phyloP scores from a whole-genome alignment of 768 basidiomycete species.

The Tulasnella sp. region DNA sequence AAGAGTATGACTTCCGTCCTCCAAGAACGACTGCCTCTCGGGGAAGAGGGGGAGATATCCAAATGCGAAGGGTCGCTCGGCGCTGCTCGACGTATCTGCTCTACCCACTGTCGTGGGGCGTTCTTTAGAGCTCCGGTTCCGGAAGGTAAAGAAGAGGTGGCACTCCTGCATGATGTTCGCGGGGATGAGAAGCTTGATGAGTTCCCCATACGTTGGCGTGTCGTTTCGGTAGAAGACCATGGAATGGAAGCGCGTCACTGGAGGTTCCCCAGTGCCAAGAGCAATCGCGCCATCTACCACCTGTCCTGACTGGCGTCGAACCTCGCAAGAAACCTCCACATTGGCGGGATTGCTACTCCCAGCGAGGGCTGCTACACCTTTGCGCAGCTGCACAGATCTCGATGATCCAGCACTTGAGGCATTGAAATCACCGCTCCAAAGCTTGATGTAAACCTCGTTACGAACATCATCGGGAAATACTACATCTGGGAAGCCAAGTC shows the following conservation, averaged over 20 bases:
- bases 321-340: conserved; percentile 88
- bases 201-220: conserved; percentile 87
- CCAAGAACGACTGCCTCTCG: conserved; percentile 68
- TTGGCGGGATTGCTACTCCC: conserved; percentile 55
- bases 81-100: conserved; percentile 35
- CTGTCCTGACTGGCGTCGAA: conserved; percentile 66
- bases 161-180: conserved; percentile 63
- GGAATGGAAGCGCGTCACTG: conserved; percentile 76
- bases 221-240: conserved; percentile 86
- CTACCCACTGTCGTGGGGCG: background rate
- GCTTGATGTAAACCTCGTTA: conserved; percentile 93
- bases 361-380: conserved; percentile 29
- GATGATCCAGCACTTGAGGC: conserved; percentile 43
- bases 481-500: conserved; percentile 93
- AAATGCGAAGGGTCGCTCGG: conserved; percentile 84
- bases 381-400: conserved; percentile 40
- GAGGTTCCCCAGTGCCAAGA: conserved; percentile 80
- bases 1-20: conserved; percentile 84
- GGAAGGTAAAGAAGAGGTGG: conserved; percentile 94
- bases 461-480: conserved; percentile 90
- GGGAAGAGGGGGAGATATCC: conserved; percentile 86
- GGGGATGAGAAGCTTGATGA: conserved; percentile 82
- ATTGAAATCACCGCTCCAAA: conserved; percentile 89
- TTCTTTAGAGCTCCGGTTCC: conserved; percentile 47
- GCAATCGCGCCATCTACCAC: conserved; percentile 68